Conservation (phyloP, 1,139 yeast species). For the Candida sanyaensis region DNA sequence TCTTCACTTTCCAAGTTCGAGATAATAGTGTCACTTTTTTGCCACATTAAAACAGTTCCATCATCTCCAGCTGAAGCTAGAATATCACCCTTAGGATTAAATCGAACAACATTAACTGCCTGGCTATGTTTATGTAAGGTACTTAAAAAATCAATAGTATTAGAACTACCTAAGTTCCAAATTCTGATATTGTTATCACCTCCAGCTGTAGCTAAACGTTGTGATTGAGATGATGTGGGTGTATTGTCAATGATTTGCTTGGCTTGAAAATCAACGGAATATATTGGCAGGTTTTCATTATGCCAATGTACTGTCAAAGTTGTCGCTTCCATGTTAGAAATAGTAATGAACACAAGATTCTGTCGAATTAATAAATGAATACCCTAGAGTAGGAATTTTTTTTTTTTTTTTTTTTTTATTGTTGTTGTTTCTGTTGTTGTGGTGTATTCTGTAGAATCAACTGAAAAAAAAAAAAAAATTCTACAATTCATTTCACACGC, state of each 20-base stretch:
- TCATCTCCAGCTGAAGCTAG: slow-evolving; percentile 96
- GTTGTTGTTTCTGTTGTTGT: no score
- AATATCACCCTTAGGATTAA: slow-evolving; percentile 63
- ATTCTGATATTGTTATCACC: slow-evolving; percentile 89
- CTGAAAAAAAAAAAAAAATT: background rate
- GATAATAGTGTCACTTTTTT: slow-evolving; percentile 51
- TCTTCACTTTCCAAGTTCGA: slow-evolving; percentile 54
- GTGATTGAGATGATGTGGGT: background rate
- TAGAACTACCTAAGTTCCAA: slow-evolving; percentile 37
- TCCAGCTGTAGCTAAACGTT: slow-evolving; percentile 82
- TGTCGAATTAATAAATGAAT: no score
- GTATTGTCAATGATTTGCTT: background rate
- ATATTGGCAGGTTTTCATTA: slow-evolving; percentile 78
- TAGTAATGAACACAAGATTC: background rate
- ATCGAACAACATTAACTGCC: slow-evolving; percentile 90
- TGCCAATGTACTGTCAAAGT: slow-evolving; percentile 82
- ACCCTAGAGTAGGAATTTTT: background rate
- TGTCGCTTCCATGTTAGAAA: slow-evolving; percentile 50
- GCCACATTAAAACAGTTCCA: slow-evolving; percentile 85
- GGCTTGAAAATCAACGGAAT: slow-evolving; percentile 80
- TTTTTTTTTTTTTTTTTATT: no score
- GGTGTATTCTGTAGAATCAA: background rate
- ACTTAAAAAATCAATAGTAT: slow-evolving; percentile 58
- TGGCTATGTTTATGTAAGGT: slow-evolving; percentile 88
- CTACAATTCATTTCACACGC: background rate